Percentiles rank a stretch among this genome's conserved stretches.
Conservation (phyloP, 2,329 filamentous ascomycete genomes). For the Fusarium chuoi region DNA sequence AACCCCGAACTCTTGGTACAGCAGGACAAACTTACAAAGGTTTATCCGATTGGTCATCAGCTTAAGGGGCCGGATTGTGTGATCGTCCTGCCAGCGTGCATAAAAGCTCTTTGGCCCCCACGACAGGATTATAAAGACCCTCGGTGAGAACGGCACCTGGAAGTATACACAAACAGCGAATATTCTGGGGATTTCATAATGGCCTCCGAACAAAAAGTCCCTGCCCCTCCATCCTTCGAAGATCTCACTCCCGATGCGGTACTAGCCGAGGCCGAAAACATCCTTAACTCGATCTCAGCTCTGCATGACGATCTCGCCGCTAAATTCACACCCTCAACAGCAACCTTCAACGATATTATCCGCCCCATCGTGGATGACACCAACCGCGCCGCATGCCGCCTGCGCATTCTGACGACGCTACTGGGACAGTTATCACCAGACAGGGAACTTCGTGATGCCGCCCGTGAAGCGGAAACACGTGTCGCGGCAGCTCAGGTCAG, state of each 20-base stretch:
- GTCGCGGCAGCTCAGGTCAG: neutral
- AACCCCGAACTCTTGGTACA: neutral
- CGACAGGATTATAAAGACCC: neutral
- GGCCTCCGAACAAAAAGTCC: neutral
- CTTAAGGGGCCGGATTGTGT: neutral
- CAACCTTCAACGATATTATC: neutral
- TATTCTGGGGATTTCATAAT: neutral
- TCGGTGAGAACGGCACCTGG: neutral
- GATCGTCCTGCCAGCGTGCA: neutral
- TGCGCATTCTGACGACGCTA: neutral
- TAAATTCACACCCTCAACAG: neutral
- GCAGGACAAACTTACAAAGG: rapidly evolving
- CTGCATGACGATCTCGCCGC: neutral
- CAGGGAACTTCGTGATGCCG: neutral
- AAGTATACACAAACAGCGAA: neutral
- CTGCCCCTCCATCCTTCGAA: neutral
- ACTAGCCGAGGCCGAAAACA: neutral
- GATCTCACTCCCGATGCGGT: neutral
- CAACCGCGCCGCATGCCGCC: neutral
- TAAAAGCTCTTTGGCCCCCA: neutral
- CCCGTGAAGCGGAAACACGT: neutral
- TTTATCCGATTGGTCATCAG: neutral
- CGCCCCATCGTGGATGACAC: neutral
- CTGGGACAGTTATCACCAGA: neutral
- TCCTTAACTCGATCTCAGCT: neutral